Evolutionary conservation across 306 rosid genomes (phyloP).

Genomic region (Benincasa hispida): DNA sequence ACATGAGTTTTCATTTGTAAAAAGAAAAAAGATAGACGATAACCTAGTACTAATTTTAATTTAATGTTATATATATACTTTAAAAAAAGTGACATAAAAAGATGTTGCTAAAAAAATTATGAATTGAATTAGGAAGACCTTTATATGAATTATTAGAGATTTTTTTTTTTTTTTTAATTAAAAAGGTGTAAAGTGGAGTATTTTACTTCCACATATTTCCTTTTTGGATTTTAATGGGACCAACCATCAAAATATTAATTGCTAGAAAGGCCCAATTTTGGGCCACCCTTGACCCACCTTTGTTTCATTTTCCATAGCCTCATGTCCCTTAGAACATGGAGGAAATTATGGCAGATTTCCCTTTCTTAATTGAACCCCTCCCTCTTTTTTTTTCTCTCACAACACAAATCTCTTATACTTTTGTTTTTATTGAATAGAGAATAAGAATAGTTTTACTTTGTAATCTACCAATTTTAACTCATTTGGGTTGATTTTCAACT

Average conservation of each 20-base stretch:
- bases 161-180: too few relatives aligned
- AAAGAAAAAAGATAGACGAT: not conserved
- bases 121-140: too few relatives aligned
- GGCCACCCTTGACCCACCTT: conserved; percentile 43
- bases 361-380: not conserved
- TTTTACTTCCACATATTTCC: not conserved
- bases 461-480: too few relatives aligned
- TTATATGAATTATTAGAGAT: not conserved
- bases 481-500: too few relatives aligned
- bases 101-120: too few relatives aligned
- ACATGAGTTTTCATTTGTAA: not conserved
- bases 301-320: conserved; percentile 45
- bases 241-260: not conserved
- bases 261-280: conserved; percentile 37
- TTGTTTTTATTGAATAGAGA: too few relatives aligned
- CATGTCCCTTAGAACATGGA: conserved; percentile 83
- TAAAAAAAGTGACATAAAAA: not conserved
- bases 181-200: not conserved
- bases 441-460: too few relatives aligned
- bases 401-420: not conserved
- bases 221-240: not conserved
- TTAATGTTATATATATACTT: not conserved
- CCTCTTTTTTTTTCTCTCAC: not conserved
- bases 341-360: conserved; percentile 73
- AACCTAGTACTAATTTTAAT: not conserved